Conservation (phyloP, 192 early-diverging fungal species). For the Geranomyces variabilis region DNA sequence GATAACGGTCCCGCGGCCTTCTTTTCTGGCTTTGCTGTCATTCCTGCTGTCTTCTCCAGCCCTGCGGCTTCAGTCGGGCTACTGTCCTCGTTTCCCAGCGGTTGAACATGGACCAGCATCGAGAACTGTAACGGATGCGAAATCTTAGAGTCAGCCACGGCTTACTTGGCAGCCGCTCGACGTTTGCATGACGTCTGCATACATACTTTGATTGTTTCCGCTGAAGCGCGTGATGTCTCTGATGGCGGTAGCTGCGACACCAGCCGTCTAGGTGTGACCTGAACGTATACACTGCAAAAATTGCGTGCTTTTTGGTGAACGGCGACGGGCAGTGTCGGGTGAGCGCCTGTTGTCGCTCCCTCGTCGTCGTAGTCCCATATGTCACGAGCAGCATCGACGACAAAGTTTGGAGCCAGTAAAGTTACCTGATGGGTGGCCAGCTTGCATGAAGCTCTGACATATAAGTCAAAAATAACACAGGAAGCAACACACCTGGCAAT, state of each 20-base stretch:
- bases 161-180: too few species aligned
- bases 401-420: constrained; percentile 66
- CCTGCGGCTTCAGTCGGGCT: not conserved
- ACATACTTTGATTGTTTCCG: not conserved
- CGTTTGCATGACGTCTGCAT: not conserved
- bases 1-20: not conserved
- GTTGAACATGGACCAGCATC: constrained; percentile 10
- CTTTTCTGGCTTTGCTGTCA: not conserved
- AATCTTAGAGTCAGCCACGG: not conserved
- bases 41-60: not conserved
- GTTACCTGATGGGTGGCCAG: constrained; percentile 43
- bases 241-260: not conserved
- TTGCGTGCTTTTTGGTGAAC: not conserved
- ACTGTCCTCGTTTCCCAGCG: not conserved
- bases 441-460: not conserved
- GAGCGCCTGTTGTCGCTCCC: not conserved
- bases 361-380: constrained; percentile 80
- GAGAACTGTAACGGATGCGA: not conserved
- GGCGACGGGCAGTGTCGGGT: not conserved
- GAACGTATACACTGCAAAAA: not conserved
- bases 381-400: constrained; percentile 74
- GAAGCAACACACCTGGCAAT: constrained; percentile 9
- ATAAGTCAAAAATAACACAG: not conserved
- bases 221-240: not conserved
- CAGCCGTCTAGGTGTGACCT: constrained; percentile 5